Evolutionary conservation across 2,329 filamentous ascomycete genomes (phyloP).

Genomic region (Apiospora hydei): DNA sequence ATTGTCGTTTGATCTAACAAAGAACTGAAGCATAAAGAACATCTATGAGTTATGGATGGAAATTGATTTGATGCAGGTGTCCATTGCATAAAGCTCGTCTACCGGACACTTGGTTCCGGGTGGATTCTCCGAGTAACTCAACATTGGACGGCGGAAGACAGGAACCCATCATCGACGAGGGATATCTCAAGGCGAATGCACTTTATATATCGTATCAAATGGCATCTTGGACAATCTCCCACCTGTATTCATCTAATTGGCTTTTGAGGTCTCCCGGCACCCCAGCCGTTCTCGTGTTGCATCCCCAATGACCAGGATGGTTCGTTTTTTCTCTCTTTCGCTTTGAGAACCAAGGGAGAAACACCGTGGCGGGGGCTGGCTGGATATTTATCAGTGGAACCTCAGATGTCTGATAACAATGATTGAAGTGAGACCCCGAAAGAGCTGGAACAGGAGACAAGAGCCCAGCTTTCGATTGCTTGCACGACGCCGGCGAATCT

Average conservation of each 20-base stretch:
- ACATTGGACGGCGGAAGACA: neutral
- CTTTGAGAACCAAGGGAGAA: conserved; percentile 6
- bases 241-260: neutral
- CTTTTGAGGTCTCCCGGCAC: neutral
- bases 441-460: neutral
- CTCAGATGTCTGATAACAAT: neutral
- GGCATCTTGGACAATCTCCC: neutral
- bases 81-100: neutral
- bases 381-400: conserved; percentile 14
- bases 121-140: neutral
- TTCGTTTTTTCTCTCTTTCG: neutral
- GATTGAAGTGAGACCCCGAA: conserved; percentile 7
- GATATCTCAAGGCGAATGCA: neutral
- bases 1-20: neutral
- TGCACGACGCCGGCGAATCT: neutral
- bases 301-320: neutral
- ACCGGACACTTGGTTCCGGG: conserved; percentile 18
- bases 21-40: neutral
- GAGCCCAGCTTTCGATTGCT: neutral
- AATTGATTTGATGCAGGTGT: neutral
- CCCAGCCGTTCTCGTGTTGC: conserved; percentile 3
- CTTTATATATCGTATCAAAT: neutral
- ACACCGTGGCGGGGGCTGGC: neutral
- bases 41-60: neutral
- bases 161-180: neutral